Evolutionary conservation across 1,284 basidiomycete genomes (phyloP).

Genomic region (Dichomitus squalens): DNA sequence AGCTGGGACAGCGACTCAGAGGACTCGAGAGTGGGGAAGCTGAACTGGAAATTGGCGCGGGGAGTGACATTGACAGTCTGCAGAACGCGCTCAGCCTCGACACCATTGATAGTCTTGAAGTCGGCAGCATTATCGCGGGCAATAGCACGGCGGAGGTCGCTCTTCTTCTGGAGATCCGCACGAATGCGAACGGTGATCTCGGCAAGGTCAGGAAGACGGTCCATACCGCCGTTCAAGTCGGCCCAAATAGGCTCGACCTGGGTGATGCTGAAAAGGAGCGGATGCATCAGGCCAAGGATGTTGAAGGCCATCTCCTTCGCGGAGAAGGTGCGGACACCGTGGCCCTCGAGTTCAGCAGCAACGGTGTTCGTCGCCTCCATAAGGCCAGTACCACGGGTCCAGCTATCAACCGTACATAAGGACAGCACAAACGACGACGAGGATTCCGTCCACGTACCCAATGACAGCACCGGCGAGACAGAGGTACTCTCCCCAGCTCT

Average conservation of each 20-base stretch:
- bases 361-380: constrained; percentile 97
- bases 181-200: constrained; percentile 92
- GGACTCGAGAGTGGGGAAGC: constrained; percentile 84
- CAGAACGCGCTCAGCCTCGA: constrained; percentile 90
- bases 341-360: constrained; percentile 91
- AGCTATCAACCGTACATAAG: constrained; percentile 46
- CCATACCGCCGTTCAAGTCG: constrained; percentile 97
- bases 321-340: constrained; percentile 97
- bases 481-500: constrained; percentile 99
- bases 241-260: constrained; percentile 99
- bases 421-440: constrained; percentile 16
- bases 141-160: constrained; percentile 91
- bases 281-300: constrained; percentile 98
- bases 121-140: constrained; percentile 94
- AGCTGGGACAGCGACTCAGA: constrained; percentile 72
- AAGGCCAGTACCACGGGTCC: constrained; percentile 97
- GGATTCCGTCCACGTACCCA: constrained; percentile 58
- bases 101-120: constrained; percentile 90
- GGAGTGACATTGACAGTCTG: constrained; percentile 94
- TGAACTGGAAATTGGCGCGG: constrained; percentile 96
- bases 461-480: constrained; percentile 98
- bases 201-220: constrained; percentile 92
- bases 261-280: constrained; percentile 99
- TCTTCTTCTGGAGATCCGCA: constrained; percentile 74
- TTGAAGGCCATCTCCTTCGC: constrained; percentile 99